phyloP scores from a whole-genome alignment of 1,139 yeast species.

The Nakaseomyces kungkrabaensis region DNA sequence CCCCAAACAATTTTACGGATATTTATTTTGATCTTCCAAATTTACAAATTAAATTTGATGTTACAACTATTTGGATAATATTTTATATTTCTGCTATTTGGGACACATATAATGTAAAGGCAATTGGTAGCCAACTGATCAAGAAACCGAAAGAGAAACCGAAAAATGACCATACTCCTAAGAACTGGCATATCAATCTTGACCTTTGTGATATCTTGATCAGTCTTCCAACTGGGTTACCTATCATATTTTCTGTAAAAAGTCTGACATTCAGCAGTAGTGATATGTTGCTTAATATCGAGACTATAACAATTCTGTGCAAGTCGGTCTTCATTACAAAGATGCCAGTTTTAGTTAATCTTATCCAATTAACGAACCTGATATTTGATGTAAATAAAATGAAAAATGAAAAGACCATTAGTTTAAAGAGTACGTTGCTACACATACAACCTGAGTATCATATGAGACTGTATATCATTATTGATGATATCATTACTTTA shows the following conservation, averaged over 20 bases:
- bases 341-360: constrained; percentile 15
- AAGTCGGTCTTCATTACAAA: constrained; percentile 21
- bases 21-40: constrained; percentile 11
- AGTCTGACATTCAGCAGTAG: background rate
- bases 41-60: constrained; percentile 19
- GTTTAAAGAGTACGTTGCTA: constrained; percentile 11
- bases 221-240: background rate
- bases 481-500: constrained; percentile 55
- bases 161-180: background rate
- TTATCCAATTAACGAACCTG: constrained; percentile 15
- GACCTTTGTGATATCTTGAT: background rate
- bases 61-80: constrained; percentile 23
- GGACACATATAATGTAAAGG: background rate
- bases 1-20: background rate
- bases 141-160: background rate
- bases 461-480: constrained; percentile 52
- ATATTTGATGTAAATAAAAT: constrained; percentile 7
- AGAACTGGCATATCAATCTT: background rate
- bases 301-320: background rate
- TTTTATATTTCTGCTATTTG: constrained; percentile 10
- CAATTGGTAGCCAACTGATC: background rate
- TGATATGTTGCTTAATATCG: background rate
- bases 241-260: background rate
- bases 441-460: constrained; percentile 35
- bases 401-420: constrained; percentile 4